phyloP scores from a whole-genome alignment of 306 rosid genomes.

The Senna siamea region DNA sequence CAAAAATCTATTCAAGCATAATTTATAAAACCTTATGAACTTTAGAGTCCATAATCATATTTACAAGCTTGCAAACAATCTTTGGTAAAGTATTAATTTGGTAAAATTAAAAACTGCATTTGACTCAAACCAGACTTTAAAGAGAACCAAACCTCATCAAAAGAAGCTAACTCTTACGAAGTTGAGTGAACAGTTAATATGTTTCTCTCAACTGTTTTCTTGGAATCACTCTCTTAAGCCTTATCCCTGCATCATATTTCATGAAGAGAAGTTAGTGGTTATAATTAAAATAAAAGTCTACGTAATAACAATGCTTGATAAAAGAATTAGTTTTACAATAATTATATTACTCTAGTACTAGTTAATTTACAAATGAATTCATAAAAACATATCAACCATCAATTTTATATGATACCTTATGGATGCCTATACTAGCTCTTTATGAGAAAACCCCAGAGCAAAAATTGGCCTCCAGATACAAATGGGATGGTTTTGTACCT shows the following conservation, averaged over 20 bases:
- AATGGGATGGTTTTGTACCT: too few species aligned
- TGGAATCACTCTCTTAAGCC: slow-evolving; percentile 46
- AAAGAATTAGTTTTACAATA: neutral
- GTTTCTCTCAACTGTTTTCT: slow-evolving; percentile 43
- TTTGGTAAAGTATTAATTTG: neutral
- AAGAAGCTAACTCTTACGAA: slow-evolving; percentile 68
- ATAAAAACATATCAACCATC: slow-evolving; percentile 16
- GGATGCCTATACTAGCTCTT: neutral
- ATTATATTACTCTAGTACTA: slow-evolving; percentile 15
- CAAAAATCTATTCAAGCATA: neutral
- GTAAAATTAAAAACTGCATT: slow-evolving; percentile 30
- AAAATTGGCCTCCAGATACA: too few species aligned
- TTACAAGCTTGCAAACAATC: slow-evolving; percentile 24
- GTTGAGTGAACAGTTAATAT: slow-evolving; percentile 50
- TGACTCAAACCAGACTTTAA: slow-evolving; percentile 21
- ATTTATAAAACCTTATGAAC: slow-evolving; percentile 17
- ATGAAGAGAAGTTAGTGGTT: slow-evolving; percentile 8
- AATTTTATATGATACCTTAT: neutral
- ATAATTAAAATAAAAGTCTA: neutral
- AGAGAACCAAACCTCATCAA: slow-evolving; percentile 71
- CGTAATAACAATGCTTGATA: slow-evolving; percentile 18
- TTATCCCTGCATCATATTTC: slow-evolving; percentile 70
- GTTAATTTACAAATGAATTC: too few species aligned
- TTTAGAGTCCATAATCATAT: slow-evolving; percentile 1
- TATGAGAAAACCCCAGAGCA: neutral